Percentiles rank a stretch among this genome's conserved stretches.
Evolutionary conservation across 192 early-diverging fungal species (phyloP).

Genomic region (Coemansia sp.): DNA sequence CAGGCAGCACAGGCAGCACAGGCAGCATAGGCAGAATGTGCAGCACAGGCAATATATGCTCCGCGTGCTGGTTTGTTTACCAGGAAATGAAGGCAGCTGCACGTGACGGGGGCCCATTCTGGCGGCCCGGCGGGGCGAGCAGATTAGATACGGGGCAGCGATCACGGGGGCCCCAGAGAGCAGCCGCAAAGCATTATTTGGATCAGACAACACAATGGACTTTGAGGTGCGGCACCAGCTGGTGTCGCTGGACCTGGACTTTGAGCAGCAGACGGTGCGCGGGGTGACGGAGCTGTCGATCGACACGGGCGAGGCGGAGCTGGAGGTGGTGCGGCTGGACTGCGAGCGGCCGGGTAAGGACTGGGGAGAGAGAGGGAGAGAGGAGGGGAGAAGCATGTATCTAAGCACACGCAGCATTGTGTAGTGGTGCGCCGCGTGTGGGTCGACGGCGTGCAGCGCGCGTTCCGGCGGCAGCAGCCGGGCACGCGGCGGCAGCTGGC

Average conservation of each 20-base stretch:
- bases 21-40: too few relatives aligned
- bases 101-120: neutral
- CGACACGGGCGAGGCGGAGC: slow-evolving; percentile 14
- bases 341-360: slow-evolving; percentile 49
- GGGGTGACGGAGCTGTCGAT: slow-evolving; percentile 50
- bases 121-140: neutral
- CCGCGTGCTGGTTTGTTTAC: too few relatives aligned
- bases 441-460: slow-evolving; percentile 23
- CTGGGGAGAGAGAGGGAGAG: neutral
- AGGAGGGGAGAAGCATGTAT: neutral
- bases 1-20: too few relatives aligned
- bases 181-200: too few relatives aligned
- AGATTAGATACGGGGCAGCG: too few relatives aligned
- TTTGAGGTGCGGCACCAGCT: slow-evolving; percentile 47
- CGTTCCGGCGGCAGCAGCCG: slow-evolving; percentile 18
- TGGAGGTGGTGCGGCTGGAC: slow-evolving; percentile 23
- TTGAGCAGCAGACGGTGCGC: slow-evolving; percentile 25
- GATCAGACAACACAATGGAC: slow-evolving; percentile 8
- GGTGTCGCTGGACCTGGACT: slow-evolving; percentile 45
- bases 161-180: too few relatives aligned
- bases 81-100: too few relatives aligned
- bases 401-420: neutral
- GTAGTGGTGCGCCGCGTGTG: slow-evolving; percentile 21
- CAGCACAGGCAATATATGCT: too few relatives aligned
- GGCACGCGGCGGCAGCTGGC: slow-evolving; percentile 21